Percentiles rank a stretch among this genome's conserved stretches.
These are phyloP conservation scores for Tylopilus plumbeoviolaceoides DNA, from an alignment of 768 basidiomycete species.

Conservation along the genomic window DNA sequence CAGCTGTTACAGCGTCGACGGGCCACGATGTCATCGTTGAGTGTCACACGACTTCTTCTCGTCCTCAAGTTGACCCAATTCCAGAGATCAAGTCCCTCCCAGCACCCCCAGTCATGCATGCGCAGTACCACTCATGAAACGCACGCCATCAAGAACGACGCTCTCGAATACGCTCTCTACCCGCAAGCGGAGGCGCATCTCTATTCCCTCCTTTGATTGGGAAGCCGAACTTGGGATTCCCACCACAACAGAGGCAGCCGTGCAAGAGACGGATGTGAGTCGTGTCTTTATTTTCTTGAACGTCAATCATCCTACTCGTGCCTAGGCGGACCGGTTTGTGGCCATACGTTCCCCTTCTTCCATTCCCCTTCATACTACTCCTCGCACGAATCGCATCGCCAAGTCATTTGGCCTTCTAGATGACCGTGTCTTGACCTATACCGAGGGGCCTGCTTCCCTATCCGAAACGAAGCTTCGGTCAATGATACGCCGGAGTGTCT, in stretches of 20 bases:
- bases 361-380: slow-evolving; percentile 57
- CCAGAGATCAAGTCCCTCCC: slow-evolving; percentile 24
- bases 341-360: slow-evolving; percentile 46
- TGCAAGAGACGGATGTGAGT: slow-evolving; percentile 30
- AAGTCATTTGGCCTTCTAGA: slow-evolving; percentile 57
- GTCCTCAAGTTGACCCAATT: slow-evolving; percentile 14
- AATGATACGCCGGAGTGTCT: slow-evolving; percentile 50
- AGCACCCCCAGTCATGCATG: slow-evolving; percentile 23
- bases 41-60: slow-evolving; percentile 12
- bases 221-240: slow-evolving; percentile 29
- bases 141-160: slow-evolving; percentile 35
- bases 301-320: neutral
- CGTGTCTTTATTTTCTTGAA: neutral
- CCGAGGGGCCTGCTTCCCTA: slow-evolving; percentile 34
- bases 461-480: slow-evolving; percentile 41
- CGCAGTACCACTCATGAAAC: slow-evolving; percentile 31
- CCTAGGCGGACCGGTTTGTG: slow-evolving; percentile 60
- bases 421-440: slow-evolving; percentile 52
- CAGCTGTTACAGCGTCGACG: neutral
- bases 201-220: slow-evolving; percentile 37
- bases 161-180: slow-evolving; percentile 39
- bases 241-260: slow-evolving; percentile 11
- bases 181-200: slow-evolving; percentile 40
- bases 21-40: slow-evolving; percentile 29
- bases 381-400: slow-evolving; percentile 64